A percentile compares a stretch with the other conserved stretches of the same genome.
Evolutionary conservation across 1,139 yeast genomes (phyloP).

Genomic region (Nakaseomyces glabratus): DNA sequence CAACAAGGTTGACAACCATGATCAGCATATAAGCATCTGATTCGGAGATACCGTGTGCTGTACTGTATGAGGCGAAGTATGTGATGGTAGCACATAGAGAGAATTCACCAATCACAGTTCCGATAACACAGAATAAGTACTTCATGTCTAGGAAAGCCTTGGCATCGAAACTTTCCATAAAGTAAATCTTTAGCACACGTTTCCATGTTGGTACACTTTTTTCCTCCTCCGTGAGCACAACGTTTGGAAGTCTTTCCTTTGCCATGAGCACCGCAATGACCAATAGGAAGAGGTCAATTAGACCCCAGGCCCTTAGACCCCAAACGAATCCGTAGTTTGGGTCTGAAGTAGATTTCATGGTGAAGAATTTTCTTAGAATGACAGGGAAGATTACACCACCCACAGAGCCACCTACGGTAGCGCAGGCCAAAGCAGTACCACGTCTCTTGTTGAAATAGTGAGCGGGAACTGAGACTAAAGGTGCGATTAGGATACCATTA

Average conservation of each 20-base stretch:
- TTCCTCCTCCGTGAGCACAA: slow-evolving; percentile 17
- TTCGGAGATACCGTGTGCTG: slow-evolving; percentile 36
- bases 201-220: slow-evolving; percentile 11
- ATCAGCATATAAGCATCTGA: slow-evolving; percentile 39
- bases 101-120: slow-evolving; percentile 38
- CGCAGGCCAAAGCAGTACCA: slow-evolving; percentile 53
- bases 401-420: slow-evolving; percentile 56
- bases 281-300: slow-evolving; percentile 40
- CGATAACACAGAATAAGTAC: slow-evolving; percentile 35
- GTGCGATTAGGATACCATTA: slow-evolving; percentile 47
- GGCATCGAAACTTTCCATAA: slow-evolving; percentile 36
- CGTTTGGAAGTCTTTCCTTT: slow-evolving; percentile 35
- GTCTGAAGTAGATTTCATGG: slow-evolving; percentile 10
- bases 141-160: slow-evolving; percentile 36
- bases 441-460: slow-evolving; percentile 54
- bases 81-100: slow-evolving; percentile 38
- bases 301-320: slow-evolving; percentile 49
- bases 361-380: slow-evolving; percentile 45
- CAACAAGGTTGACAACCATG: slow-evolving; percentile 42
- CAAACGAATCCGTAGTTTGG: slow-evolving; percentile 45
- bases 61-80: slow-evolving; percentile 43
- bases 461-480: slow-evolving; percentile 49
- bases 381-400: slow-evolving; percentile 61
- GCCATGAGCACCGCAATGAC: slow-evolving; percentile 33
- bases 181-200: slow-evolving; percentile 17